Evolutionary conservation across 306 rosid genomes (phyloP).

Genomic region (Castanospermum australe): DNA sequence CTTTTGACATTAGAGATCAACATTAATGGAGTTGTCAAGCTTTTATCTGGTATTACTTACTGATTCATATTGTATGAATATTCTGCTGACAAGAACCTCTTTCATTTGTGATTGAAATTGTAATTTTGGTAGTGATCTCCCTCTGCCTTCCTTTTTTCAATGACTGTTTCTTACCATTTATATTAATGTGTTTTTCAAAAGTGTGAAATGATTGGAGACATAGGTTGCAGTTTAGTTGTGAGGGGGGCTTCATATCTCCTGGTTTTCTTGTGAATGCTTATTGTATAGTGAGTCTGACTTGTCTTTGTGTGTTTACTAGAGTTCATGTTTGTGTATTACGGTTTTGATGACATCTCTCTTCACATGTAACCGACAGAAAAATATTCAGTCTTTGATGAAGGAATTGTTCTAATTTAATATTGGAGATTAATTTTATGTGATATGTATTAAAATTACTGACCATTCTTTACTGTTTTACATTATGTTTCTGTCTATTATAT

Average conservation of each 20-base stretch:
- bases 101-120: neutral
- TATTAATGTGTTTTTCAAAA: neutral
- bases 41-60: neutral
- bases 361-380: neutral
- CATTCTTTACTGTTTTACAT: no score
- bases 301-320: neutral
- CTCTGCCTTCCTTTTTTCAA: neutral
- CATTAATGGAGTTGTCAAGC: slow-evolving; percentile 1
- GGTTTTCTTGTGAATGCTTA: neutral
- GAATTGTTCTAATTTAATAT: neutral
- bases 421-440: slow-evolving; percentile 5
- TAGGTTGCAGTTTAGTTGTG: neutral
- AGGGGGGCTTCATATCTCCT: neutral
- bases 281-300: neutral
- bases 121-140: neutral
- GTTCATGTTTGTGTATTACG: neutral
- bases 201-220: neutral
- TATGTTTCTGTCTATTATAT: neutral
- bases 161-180: neutral
- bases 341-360: neutral
- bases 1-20: neutral
- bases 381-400: neutral
- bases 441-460: neutral
- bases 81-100: neutral
- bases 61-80: neutral